Evolutionary conservation across 768 basidiomycete species (phyloP).

Genomic region (Termitomyces sp.): DNA sequence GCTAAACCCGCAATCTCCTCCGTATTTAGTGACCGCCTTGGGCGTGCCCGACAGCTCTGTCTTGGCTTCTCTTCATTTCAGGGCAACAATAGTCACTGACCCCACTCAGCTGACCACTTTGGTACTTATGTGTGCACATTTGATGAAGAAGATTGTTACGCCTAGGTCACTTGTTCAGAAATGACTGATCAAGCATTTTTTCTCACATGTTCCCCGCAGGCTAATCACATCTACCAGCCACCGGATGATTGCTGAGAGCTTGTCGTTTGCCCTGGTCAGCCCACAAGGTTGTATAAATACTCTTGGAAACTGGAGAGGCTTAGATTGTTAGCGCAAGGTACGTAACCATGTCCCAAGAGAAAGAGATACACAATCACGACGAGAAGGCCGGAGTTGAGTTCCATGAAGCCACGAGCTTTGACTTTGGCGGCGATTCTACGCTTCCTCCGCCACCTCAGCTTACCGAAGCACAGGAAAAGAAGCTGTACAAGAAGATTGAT

Average conservation of each 20-base stretch:
- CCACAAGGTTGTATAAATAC: background rate
- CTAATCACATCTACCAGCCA: background rate
- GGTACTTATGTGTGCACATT: background rate
- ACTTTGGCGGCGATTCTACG: constrained; percentile 39
- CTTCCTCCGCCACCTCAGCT: constrained; percentile 41
- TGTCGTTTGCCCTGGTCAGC: background rate
- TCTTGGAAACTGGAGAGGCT: background rate
- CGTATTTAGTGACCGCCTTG: background rate
- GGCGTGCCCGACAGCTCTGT: background rate
- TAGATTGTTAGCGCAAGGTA: background rate
- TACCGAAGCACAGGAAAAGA: constrained; percentile 44
- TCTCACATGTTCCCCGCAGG: background rate
- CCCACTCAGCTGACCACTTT: background rate
- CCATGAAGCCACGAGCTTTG: constrained; percentile 17
- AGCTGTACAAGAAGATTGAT: constrained; percentile 56
- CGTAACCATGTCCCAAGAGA: constrained; percentile 12
- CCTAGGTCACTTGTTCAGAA: background rate
- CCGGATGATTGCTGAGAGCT: background rate
- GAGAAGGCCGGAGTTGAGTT: constrained; percentile 14
- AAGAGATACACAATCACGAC: constrained; percentile 5
- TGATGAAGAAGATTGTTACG: background rate
- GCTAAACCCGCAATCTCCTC: background rate
- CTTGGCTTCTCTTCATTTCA: background rate
- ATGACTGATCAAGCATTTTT: background rate
- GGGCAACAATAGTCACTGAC: background rate